Conservation (phyloP, 768 basidiomycete genomes). For the Amanita subjunquillea region DNA sequence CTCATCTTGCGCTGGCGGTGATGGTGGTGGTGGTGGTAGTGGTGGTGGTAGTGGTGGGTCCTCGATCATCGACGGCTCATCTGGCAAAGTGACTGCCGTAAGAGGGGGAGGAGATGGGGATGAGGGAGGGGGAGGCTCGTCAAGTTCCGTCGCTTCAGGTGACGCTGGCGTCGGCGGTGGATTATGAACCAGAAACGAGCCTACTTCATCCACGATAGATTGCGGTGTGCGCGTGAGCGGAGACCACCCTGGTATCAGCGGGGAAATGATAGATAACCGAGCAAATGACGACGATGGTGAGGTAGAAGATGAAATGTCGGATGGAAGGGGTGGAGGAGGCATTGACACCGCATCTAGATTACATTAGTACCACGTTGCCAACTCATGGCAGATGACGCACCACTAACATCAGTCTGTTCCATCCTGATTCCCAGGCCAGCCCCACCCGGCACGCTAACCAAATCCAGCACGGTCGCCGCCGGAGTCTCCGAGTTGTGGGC, state of each 20-base stretch:
- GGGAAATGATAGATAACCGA: slow-evolving; percentile 34
- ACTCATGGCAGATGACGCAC: background rate
- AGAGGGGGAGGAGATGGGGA: background rate
- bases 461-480: background rate
- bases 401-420: slow-evolving; percentile 4
- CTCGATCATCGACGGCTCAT: background rate
- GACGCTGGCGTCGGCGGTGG: background rate
- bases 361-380: background rate
- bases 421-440: slow-evolving; percentile 1
- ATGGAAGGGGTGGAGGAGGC: slow-evolving; percentile 35
- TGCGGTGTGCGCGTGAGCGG: background rate
- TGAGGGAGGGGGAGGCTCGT: background rate
- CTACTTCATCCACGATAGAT: background rate
- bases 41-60: slow-evolving; percentile 5
- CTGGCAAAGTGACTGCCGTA: no score
- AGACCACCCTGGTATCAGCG: slow-evolving; percentile 16
- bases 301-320: slow-evolving; percentile 2
- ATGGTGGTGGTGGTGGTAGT: slow-evolving; percentile 5
- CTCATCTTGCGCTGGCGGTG: no score
- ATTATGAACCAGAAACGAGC: background rate
- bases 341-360: slow-evolving; percentile 1
- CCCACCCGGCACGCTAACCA: background rate
- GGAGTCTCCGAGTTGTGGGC: slow-evolving; percentile 1
- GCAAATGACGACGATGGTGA: slow-evolving; percentile 44
- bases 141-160: no score